These are phyloP conservation scores for Fraxinus paxiana DNA, from an alignment of 305 asterid species.

Conservation along the genomic window DNA sequence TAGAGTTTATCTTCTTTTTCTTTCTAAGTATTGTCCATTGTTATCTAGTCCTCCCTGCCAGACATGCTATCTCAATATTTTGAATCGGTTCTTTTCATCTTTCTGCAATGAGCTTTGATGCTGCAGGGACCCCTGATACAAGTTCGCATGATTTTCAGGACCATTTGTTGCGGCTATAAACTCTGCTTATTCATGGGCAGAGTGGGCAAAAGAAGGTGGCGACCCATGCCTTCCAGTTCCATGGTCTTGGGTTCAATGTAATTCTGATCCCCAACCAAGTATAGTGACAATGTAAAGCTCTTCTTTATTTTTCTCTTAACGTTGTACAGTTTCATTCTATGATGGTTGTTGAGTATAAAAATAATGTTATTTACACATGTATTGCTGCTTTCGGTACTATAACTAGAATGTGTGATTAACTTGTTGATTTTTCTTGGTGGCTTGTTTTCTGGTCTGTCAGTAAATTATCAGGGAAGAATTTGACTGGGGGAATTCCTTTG, in stretches of 20 bases:
- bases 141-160: slow-evolving; percentile 46
- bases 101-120: neutral
- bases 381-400: neutral
- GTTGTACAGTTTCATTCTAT: neutral
- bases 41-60: neutral
- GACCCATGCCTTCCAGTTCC: slow-evolving; percentile 94
- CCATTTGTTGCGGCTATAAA: slow-evolving; percentile 50
- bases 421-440: neutral
- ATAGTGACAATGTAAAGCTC: slow-evolving; percentile 59
- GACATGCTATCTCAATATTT: neutral
- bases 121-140: neutral
- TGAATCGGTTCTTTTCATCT: neutral
- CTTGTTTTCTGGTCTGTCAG: slow-evolving; percentile 39
- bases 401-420: neutral
- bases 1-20: neutral
- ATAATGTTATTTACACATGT: neutral
- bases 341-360: neutral
- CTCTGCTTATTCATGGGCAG: slow-evolving; percentile 43
- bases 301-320: slow-evolving; percentile 13
- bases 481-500: slow-evolving; percentile 65
- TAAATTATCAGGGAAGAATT: slow-evolving; percentile 66
- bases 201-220: slow-evolving; percentile 92
- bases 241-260: slow-evolving; percentile 92
- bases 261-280: slow-evolving; percentile 70
- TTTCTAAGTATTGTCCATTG: neutral